Conservation (phyloP, 2,329 filamentous ascomycete genomes). For the Neonectria neomacrospora region DNA sequence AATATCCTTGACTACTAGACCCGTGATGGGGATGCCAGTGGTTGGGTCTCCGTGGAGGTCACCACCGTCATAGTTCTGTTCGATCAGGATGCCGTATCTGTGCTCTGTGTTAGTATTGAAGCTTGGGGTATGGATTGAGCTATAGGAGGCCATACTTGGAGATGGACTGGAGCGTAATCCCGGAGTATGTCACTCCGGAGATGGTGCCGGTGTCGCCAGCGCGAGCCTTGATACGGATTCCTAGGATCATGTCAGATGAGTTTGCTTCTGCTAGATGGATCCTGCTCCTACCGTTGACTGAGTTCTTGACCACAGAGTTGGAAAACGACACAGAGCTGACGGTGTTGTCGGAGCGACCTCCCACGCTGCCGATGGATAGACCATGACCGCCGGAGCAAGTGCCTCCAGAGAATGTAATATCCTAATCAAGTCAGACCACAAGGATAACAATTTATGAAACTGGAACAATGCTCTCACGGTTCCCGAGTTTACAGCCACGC, state of each 20-base stretch:
- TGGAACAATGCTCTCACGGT: neutral
- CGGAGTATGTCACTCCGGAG: constrained; percentile 1
- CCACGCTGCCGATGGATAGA: neutral
- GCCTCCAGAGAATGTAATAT: neutral
- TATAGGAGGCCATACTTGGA: neutral
- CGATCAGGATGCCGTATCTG: neutral
- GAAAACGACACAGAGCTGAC: constrained; percentile 1
- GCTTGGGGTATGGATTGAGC: neutral
- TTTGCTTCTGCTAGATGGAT: neutral
- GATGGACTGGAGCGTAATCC: constrained; percentile 2
- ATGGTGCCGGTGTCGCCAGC: neutral
- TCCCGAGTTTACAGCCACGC: neutral
- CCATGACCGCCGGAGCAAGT: neutral
- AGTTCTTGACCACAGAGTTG: neutral
- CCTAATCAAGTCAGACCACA: neutral
- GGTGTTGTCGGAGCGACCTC: neutral
- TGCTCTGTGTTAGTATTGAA: neutral
- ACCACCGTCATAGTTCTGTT: neutral
- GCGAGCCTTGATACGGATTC: constrained; percentile 1
- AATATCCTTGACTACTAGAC: neutral
- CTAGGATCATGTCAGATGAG: neutral
- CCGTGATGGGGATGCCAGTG: neutral
- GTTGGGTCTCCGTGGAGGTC: constrained; percentile 1
- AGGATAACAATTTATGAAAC: neutral
- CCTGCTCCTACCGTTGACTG: neutral